Evolutionary conservation across 2,329 filamentous ascomycete species (phyloP).

Genomic region (Helotiales sp.): DNA sequence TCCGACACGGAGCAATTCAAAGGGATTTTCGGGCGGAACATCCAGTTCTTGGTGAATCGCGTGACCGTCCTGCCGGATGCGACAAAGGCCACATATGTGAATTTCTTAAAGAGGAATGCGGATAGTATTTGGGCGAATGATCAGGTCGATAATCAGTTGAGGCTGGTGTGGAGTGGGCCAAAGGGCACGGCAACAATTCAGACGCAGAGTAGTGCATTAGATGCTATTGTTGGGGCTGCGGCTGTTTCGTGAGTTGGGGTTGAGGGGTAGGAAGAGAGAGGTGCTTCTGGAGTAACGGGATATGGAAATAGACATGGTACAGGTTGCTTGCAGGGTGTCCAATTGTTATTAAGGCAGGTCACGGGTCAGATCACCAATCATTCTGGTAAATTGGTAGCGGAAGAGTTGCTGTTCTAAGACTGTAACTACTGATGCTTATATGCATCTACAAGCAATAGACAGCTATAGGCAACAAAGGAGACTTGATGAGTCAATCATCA

Average conservation of each 20-base stretch:
- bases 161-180: slow-evolving; percentile 70
- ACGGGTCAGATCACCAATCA: no score
- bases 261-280: no score
- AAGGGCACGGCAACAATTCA: slow-evolving; percentile 58
- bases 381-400: no score
- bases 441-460: no score
- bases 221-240: slow-evolving; percentile 66
- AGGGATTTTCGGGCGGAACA: slow-evolving; percentile 70
- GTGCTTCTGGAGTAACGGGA: no score
- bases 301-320: no score
- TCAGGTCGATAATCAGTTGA: slow-evolving; percentile 58
- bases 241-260: slow-evolving; percentile 32
- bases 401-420: no score
- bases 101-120: slow-evolving; percentile 65
- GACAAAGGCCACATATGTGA: slow-evolving; percentile 54
- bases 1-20: slow-evolving; percentile 70
- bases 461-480: no score
- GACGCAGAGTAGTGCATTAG: slow-evolving; percentile 69
- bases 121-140: slow-evolving; percentile 67
- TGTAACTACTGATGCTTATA: no score
- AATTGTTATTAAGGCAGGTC: no score
- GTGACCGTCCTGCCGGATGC: slow-evolving; percentile 44
- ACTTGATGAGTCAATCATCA: no score
- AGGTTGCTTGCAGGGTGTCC: no score
- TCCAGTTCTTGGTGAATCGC: slow-evolving; percentile 59